A percentile compares a stretch with the other conserved stretches of the same genome.
These are phyloP conservation scores for Rosa hybrid DNA, from an alignment of 331 rosid species.

Conservation along the genomic window DNA sequence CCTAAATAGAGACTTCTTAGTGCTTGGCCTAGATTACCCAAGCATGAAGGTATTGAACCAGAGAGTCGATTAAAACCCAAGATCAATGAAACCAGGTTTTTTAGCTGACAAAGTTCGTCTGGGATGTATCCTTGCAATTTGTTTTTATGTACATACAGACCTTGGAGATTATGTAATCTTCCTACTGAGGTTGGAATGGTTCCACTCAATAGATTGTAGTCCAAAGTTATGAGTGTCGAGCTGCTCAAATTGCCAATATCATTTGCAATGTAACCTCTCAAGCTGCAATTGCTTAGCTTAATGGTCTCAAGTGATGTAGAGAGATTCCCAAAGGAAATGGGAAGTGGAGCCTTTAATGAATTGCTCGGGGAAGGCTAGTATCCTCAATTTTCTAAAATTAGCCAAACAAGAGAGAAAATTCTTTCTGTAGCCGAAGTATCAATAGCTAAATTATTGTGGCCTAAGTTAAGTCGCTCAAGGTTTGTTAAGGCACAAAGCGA, in stretches of 20 bases:
- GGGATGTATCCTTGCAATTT: too few relatives aligned
- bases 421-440: not conserved
- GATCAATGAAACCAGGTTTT: not conserved
- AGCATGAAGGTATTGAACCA: not conserved
- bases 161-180: too few relatives aligned
- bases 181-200: too few relatives aligned
- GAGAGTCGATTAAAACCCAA: too few relatives aligned
- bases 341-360: constrained; percentile 10
- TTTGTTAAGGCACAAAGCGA: not conserved
- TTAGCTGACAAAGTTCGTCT: too few relatives aligned
- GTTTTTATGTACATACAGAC: too few relatives aligned
- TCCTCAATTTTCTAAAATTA: not conserved
- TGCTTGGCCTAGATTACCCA: not conserved
- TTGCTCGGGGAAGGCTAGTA: not conserved
- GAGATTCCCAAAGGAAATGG: not conserved
- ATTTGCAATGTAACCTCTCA: constrained; percentile 2
- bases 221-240: too few relatives aligned
- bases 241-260: too few relatives aligned
- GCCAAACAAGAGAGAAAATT: not conserved
- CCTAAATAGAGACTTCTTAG: not conserved
- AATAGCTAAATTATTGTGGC: not conserved
- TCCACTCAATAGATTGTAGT: too few relatives aligned
- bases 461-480: not conserved
- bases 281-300: not conserved
- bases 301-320: not conserved